A percentile compares a stretch with the other conserved stretches of the same genome.
phyloP scores from a whole-genome alignment of 306 rosid species.

The Inga laurina region DNA sequence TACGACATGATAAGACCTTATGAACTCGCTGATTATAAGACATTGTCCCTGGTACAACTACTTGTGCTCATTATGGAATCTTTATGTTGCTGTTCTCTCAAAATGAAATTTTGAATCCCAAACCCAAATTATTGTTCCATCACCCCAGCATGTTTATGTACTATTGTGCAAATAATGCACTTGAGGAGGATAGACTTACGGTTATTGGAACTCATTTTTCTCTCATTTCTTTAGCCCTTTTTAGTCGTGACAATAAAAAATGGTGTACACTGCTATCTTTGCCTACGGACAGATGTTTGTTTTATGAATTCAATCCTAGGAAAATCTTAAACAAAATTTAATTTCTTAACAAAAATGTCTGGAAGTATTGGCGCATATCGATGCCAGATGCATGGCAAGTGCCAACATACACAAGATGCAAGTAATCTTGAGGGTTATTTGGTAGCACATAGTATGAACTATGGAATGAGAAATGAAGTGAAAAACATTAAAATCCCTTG shows the following conservation, averaged over 20 bases:
- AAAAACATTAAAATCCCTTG: not conserved
- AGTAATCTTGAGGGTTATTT: not conserved
- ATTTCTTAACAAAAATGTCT: not conserved
- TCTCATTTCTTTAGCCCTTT: not conserved
- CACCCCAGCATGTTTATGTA: conserved; percentile 10
- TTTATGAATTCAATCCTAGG: not conserved
- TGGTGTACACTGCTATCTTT: not conserved
- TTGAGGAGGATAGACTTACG: not conserved
- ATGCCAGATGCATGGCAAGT: not conserved
- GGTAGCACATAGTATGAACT: not conserved
- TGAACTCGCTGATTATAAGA: not conserved
- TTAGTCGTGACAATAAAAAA: not conserved
- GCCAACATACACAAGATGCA: not conserved
- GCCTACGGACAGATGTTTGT: not conserved
- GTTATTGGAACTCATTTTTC: not conserved
- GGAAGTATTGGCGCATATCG: not conserved
- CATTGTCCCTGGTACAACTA: conserved; percentile 12
- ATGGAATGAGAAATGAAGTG: not conserved
- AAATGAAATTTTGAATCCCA: conserved; percentile 7
- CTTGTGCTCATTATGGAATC: conserved; percentile 18
- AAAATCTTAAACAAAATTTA: not conserved
- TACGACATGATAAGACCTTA: conserved; percentile 27
- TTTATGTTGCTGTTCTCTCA: conserved; percentile 16
- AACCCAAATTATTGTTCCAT: not conserved
- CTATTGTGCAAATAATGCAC: conserved; percentile 1